These are phyloP conservation scores for Cercospora zeae-maydis DNA, from an alignment of 2,329 filamentous ascomycete genomes.

Conservation along the genomic window DNA sequence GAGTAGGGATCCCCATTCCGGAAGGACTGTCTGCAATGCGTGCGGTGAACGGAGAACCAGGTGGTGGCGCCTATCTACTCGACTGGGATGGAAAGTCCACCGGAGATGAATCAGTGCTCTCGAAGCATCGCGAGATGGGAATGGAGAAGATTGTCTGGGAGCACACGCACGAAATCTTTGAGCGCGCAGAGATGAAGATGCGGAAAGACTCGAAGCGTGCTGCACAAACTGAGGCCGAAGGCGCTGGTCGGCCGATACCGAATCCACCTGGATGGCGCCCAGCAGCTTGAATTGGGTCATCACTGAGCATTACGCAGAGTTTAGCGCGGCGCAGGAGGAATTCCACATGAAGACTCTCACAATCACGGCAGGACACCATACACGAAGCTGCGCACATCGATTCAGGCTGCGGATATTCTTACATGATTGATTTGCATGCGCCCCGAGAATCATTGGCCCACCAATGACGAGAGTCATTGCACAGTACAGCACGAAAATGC, in stretches of 20 bases:
- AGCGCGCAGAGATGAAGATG: conserved; percentile 28
- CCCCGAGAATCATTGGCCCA: neutral
- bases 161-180: conserved; percentile 37
- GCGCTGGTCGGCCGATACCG: conserved; percentile 25
- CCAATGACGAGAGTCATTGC: neutral
- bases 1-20: conserved; percentile 31
- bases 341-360: neutral
- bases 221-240: conserved; percentile 29
- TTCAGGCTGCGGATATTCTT: neutral
- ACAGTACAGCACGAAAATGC: neutral
- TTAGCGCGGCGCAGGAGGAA: neutral
- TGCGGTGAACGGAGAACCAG: conserved; percentile 32
- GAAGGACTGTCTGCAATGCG: conserved; percentile 31
- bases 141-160: conserved; percentile 37
- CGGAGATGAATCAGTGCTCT: conserved; percentile 35
- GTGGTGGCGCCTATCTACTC: conserved; percentile 39
- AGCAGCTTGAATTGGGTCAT: neutral
- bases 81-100: conserved; percentile 39
- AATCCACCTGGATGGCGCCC: conserved; percentile 35
- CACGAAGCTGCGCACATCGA: neutral
- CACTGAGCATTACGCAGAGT: neutral
- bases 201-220: conserved; percentile 29
- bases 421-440: neutral
- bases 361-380: too few relatives aligned
- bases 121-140: conserved; percentile 33